phyloP scores from a whole-genome alignment of 2,329 filamentous ascomycete species.

The Pyrenophora tritici-repentis region DNA sequence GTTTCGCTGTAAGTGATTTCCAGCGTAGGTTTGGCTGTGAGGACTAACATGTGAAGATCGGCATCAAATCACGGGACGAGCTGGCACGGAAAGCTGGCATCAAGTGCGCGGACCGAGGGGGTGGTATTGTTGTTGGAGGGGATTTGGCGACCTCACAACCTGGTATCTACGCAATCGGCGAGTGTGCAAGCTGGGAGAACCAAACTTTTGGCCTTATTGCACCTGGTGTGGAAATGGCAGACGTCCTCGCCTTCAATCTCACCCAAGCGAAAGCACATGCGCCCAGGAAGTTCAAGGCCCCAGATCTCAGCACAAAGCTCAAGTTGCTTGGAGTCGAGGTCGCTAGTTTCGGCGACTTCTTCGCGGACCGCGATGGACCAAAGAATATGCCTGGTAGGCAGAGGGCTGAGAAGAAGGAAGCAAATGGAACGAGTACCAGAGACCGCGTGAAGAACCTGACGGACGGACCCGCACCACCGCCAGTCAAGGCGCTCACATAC shows the following conservation, averaged over 20 bases:
- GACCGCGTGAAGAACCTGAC: slow-evolving; percentile 59
- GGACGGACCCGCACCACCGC: slow-evolving; percentile 60
- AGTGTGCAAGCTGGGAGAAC: slow-evolving; percentile 87
- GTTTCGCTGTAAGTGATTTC: slow-evolving; percentile 68
- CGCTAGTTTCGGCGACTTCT: slow-evolving; percentile 92
- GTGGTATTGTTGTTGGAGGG: slow-evolving; percentile 73
- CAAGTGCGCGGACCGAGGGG: slow-evolving; percentile 71
- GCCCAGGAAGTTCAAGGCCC: slow-evolving; percentile 73
- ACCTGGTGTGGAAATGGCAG: slow-evolving; percentile 90
- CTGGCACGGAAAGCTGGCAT: slow-evolving; percentile 73
- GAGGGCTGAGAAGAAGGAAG: slow-evolving; percentile 53
- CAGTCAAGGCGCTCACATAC: slow-evolving; percentile 84
- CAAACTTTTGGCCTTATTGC: slow-evolving; percentile 89
- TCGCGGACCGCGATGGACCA: slow-evolving; percentile 83
- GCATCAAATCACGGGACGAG: slow-evolving; percentile 79
- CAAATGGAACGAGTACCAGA: slow-evolving; percentile 36
- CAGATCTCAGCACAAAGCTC: slow-evolving; percentile 88
- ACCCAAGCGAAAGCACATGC: slow-evolving; percentile 77
- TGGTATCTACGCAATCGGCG: slow-evolving; percentile 84
- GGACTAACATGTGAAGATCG: slow-evolving; percentile 60
- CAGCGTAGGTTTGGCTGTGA: not conserved
- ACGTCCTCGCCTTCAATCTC: slow-evolving; percentile 87
- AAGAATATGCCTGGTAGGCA: slow-evolving; percentile 69
- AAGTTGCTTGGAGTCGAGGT: slow-evolving; percentile 91
- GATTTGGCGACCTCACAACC: slow-evolving; percentile 71